Evolutionary conservation across 2,329 filamentous ascomycete species (phyloP).

Genomic region (Leptographium radiaticola): DNA sequence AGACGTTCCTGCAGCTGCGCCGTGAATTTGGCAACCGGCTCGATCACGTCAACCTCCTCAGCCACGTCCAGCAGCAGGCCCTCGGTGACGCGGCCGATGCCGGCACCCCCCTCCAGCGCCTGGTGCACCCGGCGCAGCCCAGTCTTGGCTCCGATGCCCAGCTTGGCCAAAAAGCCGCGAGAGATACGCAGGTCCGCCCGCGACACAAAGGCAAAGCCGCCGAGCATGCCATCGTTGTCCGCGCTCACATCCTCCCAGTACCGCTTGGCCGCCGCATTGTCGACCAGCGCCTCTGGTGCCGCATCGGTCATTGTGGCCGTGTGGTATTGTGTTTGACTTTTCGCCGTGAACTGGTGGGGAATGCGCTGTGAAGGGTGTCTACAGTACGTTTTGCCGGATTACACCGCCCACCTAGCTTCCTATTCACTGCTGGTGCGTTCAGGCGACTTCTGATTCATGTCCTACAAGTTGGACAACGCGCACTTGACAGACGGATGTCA

Average conservation of each 20-base stretch:
- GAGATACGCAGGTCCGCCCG: conserved; percentile 60
- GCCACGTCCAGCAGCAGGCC: conserved; percentile 61
- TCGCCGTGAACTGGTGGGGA: no score
- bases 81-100: conserved; percentile 69
- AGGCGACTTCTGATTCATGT: no score
- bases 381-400: no score
- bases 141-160: conserved; percentile 33
- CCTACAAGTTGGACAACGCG: no score
- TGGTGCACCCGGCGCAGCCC: conserved; percentile 16
- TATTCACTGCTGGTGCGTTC: no score
- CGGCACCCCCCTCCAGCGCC: conserved; percentile 27
- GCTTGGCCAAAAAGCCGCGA: conserved; percentile 56
- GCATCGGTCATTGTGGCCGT: conserved; percentile 6
- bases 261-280: conserved; percentile 21
- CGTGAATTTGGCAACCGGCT: conserved; percentile 76
- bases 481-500: no score
- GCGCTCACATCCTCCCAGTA: conserved; percentile 36
- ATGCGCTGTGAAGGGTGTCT: no score
- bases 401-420: no score
- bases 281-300: conserved; percentile 21
- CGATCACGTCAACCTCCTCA: conserved; percentile 66
- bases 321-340: no score
- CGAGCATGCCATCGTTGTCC: conserved; percentile 61
- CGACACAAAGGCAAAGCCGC: conserved; percentile 52
- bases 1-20: conserved; percentile 40